These are phyloP conservation scores for Lupinus albus DNA, from an alignment of 306 rosid genomes.

Conservation along the genomic window DNA sequence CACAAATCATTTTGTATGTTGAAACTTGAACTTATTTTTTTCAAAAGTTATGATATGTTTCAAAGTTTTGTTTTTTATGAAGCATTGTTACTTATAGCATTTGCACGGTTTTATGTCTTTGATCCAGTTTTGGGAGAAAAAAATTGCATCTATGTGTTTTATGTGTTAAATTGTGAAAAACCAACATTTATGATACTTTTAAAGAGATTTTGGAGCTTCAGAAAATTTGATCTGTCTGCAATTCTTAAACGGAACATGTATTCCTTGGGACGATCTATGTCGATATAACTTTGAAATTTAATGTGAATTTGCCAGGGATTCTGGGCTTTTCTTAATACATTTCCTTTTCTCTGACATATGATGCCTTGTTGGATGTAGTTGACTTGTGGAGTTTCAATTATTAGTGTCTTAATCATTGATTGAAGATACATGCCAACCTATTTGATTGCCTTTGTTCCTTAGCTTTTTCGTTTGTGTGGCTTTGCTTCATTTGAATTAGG, in stretches of 20 bases:
- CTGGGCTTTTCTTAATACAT: background rate
- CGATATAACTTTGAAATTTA: background rate
- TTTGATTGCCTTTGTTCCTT: constrained; percentile 33
- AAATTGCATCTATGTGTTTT: background rate
- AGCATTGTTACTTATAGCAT: background rate
- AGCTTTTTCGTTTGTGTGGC: constrained; percentile 31
- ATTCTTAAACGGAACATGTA: background rate
- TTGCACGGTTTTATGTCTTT: constrained; percentile 8
- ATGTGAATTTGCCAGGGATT: background rate
- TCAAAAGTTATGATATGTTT: too few relatives aligned
- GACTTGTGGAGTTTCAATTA: constrained; percentile 40
- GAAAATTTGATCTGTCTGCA: constrained; percentile 23
- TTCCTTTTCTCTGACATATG: constrained; percentile 12
- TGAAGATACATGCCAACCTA: constrained; percentile 35
- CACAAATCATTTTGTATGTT: constrained; percentile 21
- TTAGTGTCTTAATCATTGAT: constrained; percentile 39
- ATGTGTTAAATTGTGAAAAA: constrained; percentile 17
- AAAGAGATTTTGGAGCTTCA: constrained; percentile 4
- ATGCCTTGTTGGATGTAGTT: constrained; percentile 30
- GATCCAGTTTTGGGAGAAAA: constrained; percentile 38
- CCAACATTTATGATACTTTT: background rate
- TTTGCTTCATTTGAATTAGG: constrained; percentile 37
- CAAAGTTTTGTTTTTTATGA: background rate
- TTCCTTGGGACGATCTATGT: constrained; percentile 17
- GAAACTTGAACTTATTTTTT: background rate